Percentiles rank a stretch among this genome's conserved stretches.
Conservation (phyloP, 169 alveolate species). For the Neospora caninum region DNA sequence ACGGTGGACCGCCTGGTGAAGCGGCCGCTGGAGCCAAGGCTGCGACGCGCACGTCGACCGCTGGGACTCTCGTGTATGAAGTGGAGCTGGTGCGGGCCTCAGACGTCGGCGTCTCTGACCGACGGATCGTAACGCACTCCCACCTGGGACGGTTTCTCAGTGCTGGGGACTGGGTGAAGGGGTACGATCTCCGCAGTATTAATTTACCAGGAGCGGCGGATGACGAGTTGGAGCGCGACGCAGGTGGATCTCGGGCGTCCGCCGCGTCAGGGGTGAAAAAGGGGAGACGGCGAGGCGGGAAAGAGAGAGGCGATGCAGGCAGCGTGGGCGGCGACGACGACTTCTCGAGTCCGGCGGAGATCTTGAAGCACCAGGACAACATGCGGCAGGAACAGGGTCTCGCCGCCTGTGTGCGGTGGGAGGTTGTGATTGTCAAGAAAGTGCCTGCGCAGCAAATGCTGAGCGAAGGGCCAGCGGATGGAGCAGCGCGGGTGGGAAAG, state of each 20-base stretch:
- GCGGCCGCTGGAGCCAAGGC: neutral
- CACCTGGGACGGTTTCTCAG: constrained; percentile 53
- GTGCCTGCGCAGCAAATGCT: neutral
- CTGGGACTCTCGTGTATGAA: constrained; percentile 9
- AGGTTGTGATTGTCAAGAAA: constrained; percentile 35
- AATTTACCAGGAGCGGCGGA: constrained; percentile 66
- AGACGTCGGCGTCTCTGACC: constrained; percentile 56
- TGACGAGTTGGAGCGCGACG: constrained; percentile 29
- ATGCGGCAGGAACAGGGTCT: neutral
- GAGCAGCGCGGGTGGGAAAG: neutral
- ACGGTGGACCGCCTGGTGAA: neutral
- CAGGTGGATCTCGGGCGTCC: neutral
- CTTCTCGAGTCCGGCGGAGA: neutral
- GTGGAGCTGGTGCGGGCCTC: constrained; percentile 52
- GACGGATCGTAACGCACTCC: constrained; percentile 2
- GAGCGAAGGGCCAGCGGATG: neutral
- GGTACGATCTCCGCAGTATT: constrained; percentile 65
- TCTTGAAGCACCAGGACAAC: neutral
- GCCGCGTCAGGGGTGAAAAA: neutral
- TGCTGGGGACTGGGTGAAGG: constrained; percentile 55
- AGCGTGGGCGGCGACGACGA: neutral
- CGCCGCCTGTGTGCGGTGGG: neutral
- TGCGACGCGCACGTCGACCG: neutral
- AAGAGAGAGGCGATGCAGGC: neutral
- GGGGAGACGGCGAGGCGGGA: neutral